phyloP scores from a whole-genome alignment of 495 filamentous ascomycete genomes.

The Hypomontagnella submonticulosa region DNA sequence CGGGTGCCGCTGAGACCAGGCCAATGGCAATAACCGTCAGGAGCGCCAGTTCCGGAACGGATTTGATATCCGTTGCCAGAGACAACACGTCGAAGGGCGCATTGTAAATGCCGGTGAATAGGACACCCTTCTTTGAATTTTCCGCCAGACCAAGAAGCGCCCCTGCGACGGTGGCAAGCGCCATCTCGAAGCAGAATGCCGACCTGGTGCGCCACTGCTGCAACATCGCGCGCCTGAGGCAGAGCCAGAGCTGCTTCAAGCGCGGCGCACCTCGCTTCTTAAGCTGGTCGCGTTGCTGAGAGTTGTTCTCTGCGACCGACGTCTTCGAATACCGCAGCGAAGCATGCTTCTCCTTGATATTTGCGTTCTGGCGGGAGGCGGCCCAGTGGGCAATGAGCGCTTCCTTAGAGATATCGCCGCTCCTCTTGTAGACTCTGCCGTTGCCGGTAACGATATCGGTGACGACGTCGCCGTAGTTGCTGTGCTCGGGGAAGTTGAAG shows the following conservation, averaged over 20 bases:
- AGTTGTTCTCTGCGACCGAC: conserved; percentile 42
- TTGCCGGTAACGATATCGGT: conserved; percentile 65
- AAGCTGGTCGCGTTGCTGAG: conserved; percentile 44
- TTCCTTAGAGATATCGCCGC: conserved; percentile 57
- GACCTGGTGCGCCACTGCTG: conserved; percentile 65
- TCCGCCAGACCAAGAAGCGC: conserved; percentile 65
- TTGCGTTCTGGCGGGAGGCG: conserved; percentile 39
- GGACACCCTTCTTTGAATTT: conserved; percentile 57
- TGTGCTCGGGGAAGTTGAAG: conserved; percentile 54
- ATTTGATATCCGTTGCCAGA: conserved; percentile 58
- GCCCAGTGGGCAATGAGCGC: conserved; percentile 55
- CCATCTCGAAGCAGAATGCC: conserved; percentile 64
- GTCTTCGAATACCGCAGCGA: conserved; percentile 32
- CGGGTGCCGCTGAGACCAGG: conserved; percentile 63
- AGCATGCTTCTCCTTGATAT: conserved; percentile 33
- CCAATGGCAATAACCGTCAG: conserved; percentile 64
- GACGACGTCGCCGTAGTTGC: conserved; percentile 60
- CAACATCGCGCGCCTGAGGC: conserved; percentile 58
- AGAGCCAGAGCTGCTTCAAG: conserved; percentile 59
- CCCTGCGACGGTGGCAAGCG: conserved; percentile 61
- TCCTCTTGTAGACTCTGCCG: conserved; percentile 57
- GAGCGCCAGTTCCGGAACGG: conserved; percentile 61
- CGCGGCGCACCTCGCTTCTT: conserved; percentile 59
- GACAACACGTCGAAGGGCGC: conserved; percentile 63
- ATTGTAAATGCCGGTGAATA: conserved; percentile 64